These are phyloP conservation scores for Fusarium ramigenum DNA, from an alignment of 2,329 filamentous ascomycete species.

Conservation along the genomic window DNA sequence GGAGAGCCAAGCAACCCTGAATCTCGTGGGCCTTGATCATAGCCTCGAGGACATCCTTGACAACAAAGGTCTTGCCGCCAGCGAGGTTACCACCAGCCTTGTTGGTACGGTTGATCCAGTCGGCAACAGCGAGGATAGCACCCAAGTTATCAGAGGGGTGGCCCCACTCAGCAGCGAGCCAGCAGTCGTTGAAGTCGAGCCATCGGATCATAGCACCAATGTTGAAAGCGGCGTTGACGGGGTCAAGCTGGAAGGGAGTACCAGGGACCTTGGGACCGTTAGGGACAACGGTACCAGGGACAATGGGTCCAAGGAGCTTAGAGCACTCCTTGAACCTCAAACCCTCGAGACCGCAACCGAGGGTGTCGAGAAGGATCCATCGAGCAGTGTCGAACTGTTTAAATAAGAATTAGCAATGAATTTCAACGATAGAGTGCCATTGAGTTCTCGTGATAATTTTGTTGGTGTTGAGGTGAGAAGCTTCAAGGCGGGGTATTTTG, in stretches of 20 bases:
- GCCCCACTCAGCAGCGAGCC: conserved; percentile 98
- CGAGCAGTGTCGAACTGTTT: conserved; percentile 90
- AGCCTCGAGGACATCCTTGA: conserved; percentile 90
- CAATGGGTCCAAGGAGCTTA: conserved; percentile 91
- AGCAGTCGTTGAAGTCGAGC: conserved; percentile 99
- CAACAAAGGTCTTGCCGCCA: conserved; percentile 86
- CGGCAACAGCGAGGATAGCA: conserved; percentile 93
- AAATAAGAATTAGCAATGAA: conserved; percentile 9
- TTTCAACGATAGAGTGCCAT: not conserved
- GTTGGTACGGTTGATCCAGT: conserved; percentile 96
- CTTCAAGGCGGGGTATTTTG: conserved; percentile 33
- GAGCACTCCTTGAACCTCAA: conserved; percentile 95
- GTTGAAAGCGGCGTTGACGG: conserved; percentile 96
- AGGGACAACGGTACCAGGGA: conserved; percentile 89
- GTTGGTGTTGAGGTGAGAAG: conserved; percentile 7
- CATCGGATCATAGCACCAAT: conserved; percentile 99
- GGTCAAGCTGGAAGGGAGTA: conserved; percentile 93
- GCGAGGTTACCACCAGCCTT: conserved; percentile 80
- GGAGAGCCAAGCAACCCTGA: conserved; percentile 93
- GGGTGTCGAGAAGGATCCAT: conserved; percentile 95
- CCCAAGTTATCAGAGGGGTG: conserved; percentile 98
- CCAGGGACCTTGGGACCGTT: conserved; percentile 92
- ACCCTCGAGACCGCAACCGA: conserved; percentile 95
- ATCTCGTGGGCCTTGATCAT: conserved; percentile 99
- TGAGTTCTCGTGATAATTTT: conserved; percentile 7